A percentile compares a stretch with the other conserved stretches of the same genome.
phyloP scores from a whole-genome alignment of 176 grass and related monocot genomes.

The Juncus effusus region DNA sequence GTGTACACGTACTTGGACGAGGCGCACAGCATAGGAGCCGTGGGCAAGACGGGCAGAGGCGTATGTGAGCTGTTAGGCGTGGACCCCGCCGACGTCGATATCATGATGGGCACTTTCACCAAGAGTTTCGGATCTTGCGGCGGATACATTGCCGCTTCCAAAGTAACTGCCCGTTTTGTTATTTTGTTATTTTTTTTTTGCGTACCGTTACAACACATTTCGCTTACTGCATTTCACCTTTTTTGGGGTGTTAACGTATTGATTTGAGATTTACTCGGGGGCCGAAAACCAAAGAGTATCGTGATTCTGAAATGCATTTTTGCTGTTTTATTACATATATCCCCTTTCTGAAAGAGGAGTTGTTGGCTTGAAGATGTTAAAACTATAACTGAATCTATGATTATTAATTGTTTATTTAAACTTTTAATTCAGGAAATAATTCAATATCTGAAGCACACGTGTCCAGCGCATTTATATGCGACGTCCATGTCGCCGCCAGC shows the following conservation, averaged over 20 bases:
- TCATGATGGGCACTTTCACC: constrained; percentile 99
- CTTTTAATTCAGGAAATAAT: constrained; percentile 66
- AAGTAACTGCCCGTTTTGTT: constrained; percentile 33
- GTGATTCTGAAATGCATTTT: no score
- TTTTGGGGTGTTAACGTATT: no score
- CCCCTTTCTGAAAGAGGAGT: no score
- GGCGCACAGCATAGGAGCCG: constrained; percentile 92
- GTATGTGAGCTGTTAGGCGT: constrained; percentile 88
- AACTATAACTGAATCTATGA: no score
- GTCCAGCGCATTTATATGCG: constrained; percentile 91
- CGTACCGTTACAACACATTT: no score
- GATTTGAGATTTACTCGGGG: no score
- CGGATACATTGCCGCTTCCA: constrained; percentile 89
- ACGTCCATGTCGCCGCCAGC: constrained; percentile 96
- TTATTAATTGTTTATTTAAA: no score
- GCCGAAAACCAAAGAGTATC: no score
- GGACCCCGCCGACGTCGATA: constrained; percentile 79
- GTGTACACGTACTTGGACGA: constrained; percentile 90
- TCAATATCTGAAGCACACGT: constrained; percentile 65
- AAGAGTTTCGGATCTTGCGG: constrained; percentile 94
- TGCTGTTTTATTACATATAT: no score
- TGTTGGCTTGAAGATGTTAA: no score
- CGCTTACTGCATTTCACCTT: no score
- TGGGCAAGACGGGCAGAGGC: constrained; percentile 79
- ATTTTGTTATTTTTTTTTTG: neutral